Evolutionary conservation across 257 asterid genomes (phyloP).

Genomic region (Gentiana straminea): DNA sequence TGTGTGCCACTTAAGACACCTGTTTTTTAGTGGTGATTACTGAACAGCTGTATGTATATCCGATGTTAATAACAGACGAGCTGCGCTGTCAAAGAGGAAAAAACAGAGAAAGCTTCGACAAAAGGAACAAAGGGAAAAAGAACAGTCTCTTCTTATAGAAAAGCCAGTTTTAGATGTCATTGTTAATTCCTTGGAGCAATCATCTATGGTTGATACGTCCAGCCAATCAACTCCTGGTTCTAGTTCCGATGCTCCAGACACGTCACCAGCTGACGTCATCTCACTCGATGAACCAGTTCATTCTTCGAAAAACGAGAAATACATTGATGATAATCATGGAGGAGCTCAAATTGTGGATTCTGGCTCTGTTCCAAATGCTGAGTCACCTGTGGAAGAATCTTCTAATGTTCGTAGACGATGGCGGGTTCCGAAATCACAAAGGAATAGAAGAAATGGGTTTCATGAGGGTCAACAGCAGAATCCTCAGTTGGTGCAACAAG

Average conservation of each 20-base stretch:
- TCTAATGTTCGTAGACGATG: constrained; percentile 28
- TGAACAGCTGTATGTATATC: background rate
- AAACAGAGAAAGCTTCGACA: constrained; percentile 72
- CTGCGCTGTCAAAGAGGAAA: constrained; percentile 56
- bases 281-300: constrained; percentile 26
- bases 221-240: constrained; percentile 31
- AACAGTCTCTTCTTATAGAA: constrained; percentile 22
- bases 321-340: constrained; percentile 9
- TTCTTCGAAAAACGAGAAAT: constrained; percentile 30
- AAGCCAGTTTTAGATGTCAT: background rate
- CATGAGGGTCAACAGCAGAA: constrained; percentile 21
- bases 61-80: constrained; percentile 35
- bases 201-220: constrained; percentile 36
- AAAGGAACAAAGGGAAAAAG: constrained; percentile 67
- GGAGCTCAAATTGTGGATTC: constrained; percentile 30
- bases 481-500: constrained; percentile 29
- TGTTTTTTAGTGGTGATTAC: no score
- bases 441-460: constrained; percentile 39
- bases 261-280: constrained; percentile 18
- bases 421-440: constrained; percentile 53
- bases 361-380: constrained; percentile 31
- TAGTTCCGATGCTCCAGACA: constrained; percentile 22
- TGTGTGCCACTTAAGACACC: no score
- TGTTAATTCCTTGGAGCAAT: constrained; percentile 30
- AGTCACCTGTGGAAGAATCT: constrained; percentile 22